phyloP scores from a whole-genome alignment of 441 rosid genomes.

The Populus hybrid region DNA sequence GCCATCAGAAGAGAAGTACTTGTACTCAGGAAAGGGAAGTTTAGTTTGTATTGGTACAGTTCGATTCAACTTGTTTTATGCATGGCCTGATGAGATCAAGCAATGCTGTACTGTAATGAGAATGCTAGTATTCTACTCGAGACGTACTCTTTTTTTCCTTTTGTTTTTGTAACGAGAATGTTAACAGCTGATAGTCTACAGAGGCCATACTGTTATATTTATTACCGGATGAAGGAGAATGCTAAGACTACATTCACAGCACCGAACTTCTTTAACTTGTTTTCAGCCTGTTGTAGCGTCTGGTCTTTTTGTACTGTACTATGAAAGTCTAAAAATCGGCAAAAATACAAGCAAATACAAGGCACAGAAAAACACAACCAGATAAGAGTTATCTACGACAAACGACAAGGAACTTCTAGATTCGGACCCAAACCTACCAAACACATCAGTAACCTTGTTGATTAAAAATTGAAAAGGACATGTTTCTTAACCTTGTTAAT shows the following conservation, averaged over 20 bases:
- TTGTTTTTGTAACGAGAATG: too few species aligned
- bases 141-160: too few species aligned
- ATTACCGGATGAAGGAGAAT: too few species aligned
- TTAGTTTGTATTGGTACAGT: not conserved
- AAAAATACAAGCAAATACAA: not conserved
- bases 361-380: not conserved
- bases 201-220: too few species aligned
- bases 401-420: not conserved
- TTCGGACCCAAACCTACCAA: slow-evolving; percentile 1
- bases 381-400: not conserved
- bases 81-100: not conserved
- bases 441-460: slow-evolving; percentile 8
- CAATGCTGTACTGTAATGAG: too few species aligned
- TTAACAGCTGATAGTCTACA: too few species aligned
- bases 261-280: too few species aligned
- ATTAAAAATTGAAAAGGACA: slow-evolving; percentile 31
- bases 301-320: not conserved
- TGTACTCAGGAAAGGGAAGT: not conserved
- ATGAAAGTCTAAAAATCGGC: not conserved
- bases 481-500: slow-evolving; percentile 15
- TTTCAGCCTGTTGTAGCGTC: too few species aligned
- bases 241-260: too few species aligned
- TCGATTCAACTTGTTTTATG: not conserved
- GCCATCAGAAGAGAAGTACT: not conserved
- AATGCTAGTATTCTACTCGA: too few species aligned